These are phyloP conservation scores for Kalaharituber pfeilii DNA, from an alignment of 2,329 filamentous ascomycete species.

Conservation along the genomic window DNA sequence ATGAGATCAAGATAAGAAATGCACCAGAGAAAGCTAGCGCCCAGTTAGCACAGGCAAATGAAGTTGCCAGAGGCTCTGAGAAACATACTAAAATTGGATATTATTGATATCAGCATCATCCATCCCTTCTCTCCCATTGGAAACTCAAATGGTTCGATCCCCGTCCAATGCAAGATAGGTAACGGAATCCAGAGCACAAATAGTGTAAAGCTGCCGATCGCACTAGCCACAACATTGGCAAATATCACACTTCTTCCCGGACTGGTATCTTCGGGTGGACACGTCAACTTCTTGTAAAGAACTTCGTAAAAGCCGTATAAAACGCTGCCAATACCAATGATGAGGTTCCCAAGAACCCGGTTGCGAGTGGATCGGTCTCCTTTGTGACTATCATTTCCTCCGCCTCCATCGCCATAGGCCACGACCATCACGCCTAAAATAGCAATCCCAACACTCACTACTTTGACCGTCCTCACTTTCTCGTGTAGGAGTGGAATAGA, in stretches of 20 bases:
- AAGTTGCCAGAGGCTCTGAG: neutral
- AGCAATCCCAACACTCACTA: slow-evolving; percentile 68
- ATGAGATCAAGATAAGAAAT: slow-evolving; percentile 79
- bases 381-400: slow-evolving; percentile 19
- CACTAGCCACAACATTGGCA: slow-evolving; percentile 74
- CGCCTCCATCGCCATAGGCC: slow-evolving; percentile 64
- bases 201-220: slow-evolving; percentile 76
- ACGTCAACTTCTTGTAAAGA: slow-evolving; percentile 82
- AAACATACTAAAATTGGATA: slow-evolving; percentile 59
- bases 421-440: slow-evolving; percentile 86
- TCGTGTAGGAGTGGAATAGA: slow-evolving; percentile 80
- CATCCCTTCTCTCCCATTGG: slow-evolving; percentile 61
- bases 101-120: slow-evolving; percentile 61
- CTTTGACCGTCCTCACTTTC: slow-evolving; percentile 66
- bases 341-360: slow-evolving; percentile 66
- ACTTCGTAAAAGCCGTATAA: slow-evolving; percentile 97
- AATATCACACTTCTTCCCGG: slow-evolving; percentile 88
- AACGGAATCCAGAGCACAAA: slow-evolving; percentile 77
- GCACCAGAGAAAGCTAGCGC: slow-evolving; percentile 60
- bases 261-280: slow-evolving; percentile 73
- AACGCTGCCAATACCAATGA: slow-evolving; percentile 80
- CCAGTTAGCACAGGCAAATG: too few species aligned
- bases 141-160: slow-evolving; percentile 66
- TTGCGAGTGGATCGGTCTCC: slow-evolving; percentile 40
- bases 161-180: slow-evolving; percentile 61